These are phyloP conservation scores for Deinandra increscens DNA, from an alignment of 129 eudicot species.

Conservation along the genomic window DNA sequence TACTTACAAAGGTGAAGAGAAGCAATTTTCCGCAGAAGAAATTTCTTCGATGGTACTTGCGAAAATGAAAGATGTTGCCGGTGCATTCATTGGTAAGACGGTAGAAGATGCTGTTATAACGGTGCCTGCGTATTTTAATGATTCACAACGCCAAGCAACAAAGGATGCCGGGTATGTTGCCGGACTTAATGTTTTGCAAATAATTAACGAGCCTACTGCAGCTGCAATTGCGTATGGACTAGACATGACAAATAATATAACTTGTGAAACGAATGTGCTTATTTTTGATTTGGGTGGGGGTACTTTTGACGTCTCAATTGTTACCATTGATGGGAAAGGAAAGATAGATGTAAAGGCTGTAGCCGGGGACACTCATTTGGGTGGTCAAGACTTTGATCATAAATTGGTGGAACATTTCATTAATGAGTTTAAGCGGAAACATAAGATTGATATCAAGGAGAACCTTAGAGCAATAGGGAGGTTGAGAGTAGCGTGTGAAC, in stretches of 20 bases:
- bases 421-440: slow-evolving; percentile 40
- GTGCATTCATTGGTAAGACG: too few relatives aligned
- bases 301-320: slow-evolving; percentile 12
- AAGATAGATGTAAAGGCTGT: slow-evolving; percentile 26
- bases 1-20: too few relatives aligned
- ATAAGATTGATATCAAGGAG: slow-evolving; percentile 27
- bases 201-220: slow-evolving; percentile 47
- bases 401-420: slow-evolving; percentile 41
- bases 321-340: slow-evolving; percentile 10
- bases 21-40: too few relatives aligned
- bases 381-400: slow-evolving; percentile 47
- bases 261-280: slow-evolving; percentile 21
- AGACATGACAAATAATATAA: slow-evolving; percentile 2
- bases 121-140: too few relatives aligned
- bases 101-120: too few relatives aligned
- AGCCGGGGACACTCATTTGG: too few relatives aligned
- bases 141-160: too few relatives aligned
- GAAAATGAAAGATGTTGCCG: too few relatives aligned
- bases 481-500: slow-evolving; percentile 51
- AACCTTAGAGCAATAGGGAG: slow-evolving; percentile 48
- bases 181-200: slow-evolving; percentile 39
- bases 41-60: too few relatives aligned
- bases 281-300: slow-evolving; percentile 24
- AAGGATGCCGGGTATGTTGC: too few relatives aligned
- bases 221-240: slow-evolving; percentile 44